These are phyloP conservation scores for Eremochloa ophiuroides DNA, from an alignment of 176 grass and related monocot species.

Conservation along the genomic window DNA sequence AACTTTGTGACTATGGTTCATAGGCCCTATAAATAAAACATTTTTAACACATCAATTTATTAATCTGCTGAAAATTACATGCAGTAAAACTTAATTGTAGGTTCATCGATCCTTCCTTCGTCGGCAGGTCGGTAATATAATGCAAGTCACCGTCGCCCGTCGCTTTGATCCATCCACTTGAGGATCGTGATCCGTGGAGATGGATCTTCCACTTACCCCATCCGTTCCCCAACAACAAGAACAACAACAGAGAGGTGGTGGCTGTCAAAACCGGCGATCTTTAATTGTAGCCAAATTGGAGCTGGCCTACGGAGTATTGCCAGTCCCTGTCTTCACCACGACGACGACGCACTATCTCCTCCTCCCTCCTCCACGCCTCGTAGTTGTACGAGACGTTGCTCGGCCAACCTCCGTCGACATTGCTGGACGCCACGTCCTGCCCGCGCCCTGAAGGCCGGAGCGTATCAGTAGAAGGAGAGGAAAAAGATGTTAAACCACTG, in stretches of 20 bases:
- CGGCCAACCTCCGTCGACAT: not conserved
- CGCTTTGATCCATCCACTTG: slow-evolving; percentile 1
- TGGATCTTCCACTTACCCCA: slow-evolving; percentile 8
- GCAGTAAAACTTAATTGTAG: not conserved
- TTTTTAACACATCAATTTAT: no score
- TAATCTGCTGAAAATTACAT: no score
- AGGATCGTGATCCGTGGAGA: not conserved
- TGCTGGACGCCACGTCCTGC: not conserved
- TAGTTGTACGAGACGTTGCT: not conserved
- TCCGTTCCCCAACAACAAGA: not conserved
- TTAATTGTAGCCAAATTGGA: not conserved
- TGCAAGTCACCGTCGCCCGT: slow-evolving; percentile 9
- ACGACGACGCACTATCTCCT: not conserved
- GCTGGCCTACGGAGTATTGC: not conserved
- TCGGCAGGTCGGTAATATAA: slow-evolving; percentile 32
- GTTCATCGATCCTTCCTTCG: slow-evolving; percentile 5
- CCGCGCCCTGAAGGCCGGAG: not conserved
- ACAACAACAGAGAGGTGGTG: not conserved
- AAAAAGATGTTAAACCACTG: no score
- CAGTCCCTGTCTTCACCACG: slow-evolving; percentile 3
- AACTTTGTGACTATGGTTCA: no score
- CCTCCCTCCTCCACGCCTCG: not conserved
- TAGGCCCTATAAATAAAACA: not conserved
- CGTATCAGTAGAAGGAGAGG: no score
- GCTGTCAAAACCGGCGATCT: not conserved